phyloP scores from a whole-genome alignment of 2,329 filamentous ascomycete genomes.

The Scedosporium dehoogii region DNA sequence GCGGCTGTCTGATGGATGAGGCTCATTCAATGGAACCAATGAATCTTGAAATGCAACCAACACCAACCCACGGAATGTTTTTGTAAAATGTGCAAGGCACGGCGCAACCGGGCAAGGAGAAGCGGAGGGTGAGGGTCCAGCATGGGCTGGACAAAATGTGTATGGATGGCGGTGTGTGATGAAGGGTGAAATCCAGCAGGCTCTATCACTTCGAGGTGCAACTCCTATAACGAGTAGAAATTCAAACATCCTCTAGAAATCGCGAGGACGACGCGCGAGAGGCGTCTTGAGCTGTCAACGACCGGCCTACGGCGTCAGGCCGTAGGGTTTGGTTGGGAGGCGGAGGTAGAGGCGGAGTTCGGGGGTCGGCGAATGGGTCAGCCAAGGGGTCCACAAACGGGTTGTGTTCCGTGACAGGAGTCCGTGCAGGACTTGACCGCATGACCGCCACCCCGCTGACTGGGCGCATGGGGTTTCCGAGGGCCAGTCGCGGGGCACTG shows the following conservation, averaged over 20 bases:
- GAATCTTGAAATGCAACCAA: background rate
- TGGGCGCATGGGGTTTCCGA: slow-evolving; percentile 49
- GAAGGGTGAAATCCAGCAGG: background rate
- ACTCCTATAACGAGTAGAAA: background rate
- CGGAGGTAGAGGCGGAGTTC: slow-evolving; percentile 13
- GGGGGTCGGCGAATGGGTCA: slow-evolving; percentile 17
- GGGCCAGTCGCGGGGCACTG: slow-evolving; percentile 31
- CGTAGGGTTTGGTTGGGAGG: slow-evolving; percentile 6
- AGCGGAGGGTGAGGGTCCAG: background rate
- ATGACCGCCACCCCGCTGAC: slow-evolving; percentile 51
- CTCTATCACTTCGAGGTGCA: background rate
- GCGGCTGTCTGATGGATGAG: background rate
- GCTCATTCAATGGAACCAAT: background rate
- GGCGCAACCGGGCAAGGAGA: background rate
- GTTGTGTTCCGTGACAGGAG: slow-evolving; percentile 46
- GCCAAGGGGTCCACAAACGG: slow-evolving; percentile 30
- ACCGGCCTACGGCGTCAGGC: slow-evolving; percentile 28
- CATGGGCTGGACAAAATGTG: background rate
- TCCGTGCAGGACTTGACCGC: slow-evolving; percentile 55
- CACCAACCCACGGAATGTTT: background rate
- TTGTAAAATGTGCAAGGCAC: background rate
- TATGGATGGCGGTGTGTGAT: background rate
- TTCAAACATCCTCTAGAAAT: slow-evolving; percentile 31
- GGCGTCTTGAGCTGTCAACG: slow-evolving; percentile 24
- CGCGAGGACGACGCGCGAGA: slow-evolving; percentile 22